Base-by-base conservation (phyloP, 768 basidiomycete genomes). In the Dacryopinax primogenitus region DNA sequence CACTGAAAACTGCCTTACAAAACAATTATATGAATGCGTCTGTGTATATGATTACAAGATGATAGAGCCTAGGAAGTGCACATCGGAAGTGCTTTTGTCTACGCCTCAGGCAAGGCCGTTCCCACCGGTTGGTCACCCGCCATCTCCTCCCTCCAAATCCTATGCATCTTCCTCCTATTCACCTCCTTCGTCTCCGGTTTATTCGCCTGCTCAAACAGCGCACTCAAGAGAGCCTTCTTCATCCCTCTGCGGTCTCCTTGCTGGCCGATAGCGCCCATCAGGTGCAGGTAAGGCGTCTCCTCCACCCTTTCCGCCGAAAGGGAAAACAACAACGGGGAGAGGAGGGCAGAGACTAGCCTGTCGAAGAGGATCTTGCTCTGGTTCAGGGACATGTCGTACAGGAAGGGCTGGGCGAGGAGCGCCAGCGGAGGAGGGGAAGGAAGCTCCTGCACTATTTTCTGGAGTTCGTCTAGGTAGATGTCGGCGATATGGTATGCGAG, bases 401-500 rank as follows among this genome's bases (percentile, higher is more conserved):
- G 77, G 92, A 92, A 4, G 94, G 95, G 3, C 51, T 58, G 51
- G 2, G 72, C 67, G 30, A 90, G 74, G 28, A 91, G 76, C 1
- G 77, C 75, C 16, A 82, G 74, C 16, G 86, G 75, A 18, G 86
- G 84, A 0, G 77, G 79, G 16, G 81, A 78, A 51, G 63, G 32
- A 3, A 63, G 26, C 30, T 61, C 36, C 0, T 66, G n/a, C 45
- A 73, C 61, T 11, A 73, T 72, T 63, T 75, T 92, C 71, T 96
- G 84, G 35, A 99, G 81, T 72, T 98, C 95, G 68, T 90, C 87
- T 15, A 94, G 73, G 73, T 90, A 96, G 58, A 97, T 84, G 72
- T 99, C 95, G 15, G 86, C 81, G 21, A 98, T 75, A 73, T 99
- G 95, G 71, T 86, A 93, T 26, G 84, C 79, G 21, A 99, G 78